Conservation (phyloP, 129 eudicot genomes). For the Escallonia herrerae region DNA sequence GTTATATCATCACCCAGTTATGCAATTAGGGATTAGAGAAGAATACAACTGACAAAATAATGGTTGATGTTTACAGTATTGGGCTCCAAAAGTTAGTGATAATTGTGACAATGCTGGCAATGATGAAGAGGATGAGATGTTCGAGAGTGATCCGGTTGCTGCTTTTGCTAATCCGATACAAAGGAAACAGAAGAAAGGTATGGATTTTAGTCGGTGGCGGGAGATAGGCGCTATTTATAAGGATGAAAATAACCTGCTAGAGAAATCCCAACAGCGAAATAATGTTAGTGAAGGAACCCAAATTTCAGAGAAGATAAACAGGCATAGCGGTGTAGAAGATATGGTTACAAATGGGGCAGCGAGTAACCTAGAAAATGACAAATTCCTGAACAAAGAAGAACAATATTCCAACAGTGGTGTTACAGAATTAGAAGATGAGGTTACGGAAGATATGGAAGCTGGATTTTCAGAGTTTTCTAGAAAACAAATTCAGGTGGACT, state of each 20-base stretch:
- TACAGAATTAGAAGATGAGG: constrained; percentile 14
- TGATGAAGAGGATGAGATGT: constrained; percentile 40
- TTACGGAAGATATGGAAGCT: constrained; percentile 10
- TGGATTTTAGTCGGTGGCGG: constrained; percentile 69
- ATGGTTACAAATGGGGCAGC: constrained; percentile 5
- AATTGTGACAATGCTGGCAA: constrained; percentile 13
- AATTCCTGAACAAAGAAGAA: too few species aligned
- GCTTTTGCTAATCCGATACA: constrained; percentile 58
- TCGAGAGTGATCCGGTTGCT: constrained; percentile 30
- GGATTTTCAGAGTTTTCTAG: constrained; percentile 12
- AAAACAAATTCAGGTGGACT: constrained; percentile 14
- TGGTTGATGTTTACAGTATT: constrained; percentile 40
- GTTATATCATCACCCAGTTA: too few species aligned
- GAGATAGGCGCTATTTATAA: constrained; percentile 25
- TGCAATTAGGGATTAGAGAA: too few species aligned
- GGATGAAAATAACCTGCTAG: constrained; percentile 17
- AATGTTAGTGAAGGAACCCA: background rate
- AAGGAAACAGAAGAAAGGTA: constrained; percentile 65
- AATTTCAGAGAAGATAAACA: constrained; percentile 1
- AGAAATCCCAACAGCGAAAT: background rate
- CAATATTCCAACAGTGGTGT: too few species aligned
- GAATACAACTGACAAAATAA: too few species aligned
- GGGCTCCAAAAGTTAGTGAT: constrained; percentile 41
- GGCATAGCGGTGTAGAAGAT: background rate
- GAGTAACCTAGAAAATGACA: background rate